Evolutionary conservation across 176 grass and related monocot genomes (phyloP).

Genomic region (Eremochloa ophiuroides): DNA sequence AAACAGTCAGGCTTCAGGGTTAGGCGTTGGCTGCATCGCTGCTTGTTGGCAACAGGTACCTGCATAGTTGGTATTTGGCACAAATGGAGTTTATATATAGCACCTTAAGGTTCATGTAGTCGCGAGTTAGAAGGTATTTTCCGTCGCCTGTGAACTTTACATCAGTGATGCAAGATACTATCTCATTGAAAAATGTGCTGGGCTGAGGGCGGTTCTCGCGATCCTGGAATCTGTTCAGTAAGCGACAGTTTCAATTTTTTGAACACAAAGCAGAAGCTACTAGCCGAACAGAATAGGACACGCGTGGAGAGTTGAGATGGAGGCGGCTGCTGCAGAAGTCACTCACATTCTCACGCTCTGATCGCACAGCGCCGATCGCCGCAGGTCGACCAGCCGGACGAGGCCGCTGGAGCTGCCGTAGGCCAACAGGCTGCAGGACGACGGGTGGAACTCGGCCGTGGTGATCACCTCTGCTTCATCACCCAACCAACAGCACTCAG

Average conservation of each 20-base stretch:
- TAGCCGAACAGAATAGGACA: too few species aligned
- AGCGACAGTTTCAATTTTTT: not conserved
- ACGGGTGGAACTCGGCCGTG: constrained; percentile 61
- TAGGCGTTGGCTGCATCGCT: not conserved
- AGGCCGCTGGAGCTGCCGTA: constrained; percentile 63
- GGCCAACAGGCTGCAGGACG: constrained; percentile 47
- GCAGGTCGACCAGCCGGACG: constrained; percentile 62
- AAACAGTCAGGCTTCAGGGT: not conserved
- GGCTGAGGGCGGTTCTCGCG: constrained; percentile 27
- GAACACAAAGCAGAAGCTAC: not conserved
- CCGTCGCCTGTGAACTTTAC: constrained; percentile 60
- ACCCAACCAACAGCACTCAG: not conserved
- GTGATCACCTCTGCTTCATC: constrained; percentile 60
- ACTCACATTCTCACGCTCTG: constrained; percentile 36
- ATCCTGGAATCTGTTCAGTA: constrained; percentile 46
- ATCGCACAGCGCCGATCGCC: constrained; percentile 63
- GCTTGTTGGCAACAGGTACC: not conserved
- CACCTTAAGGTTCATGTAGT: constrained; percentile 91
- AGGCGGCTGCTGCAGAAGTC: not conserved
- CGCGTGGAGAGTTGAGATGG: too few species aligned
- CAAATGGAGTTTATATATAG: not conserved
- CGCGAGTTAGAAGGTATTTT: constrained; percentile 50
- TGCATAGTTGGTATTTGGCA: not conserved
- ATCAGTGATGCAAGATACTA: constrained; percentile 71
- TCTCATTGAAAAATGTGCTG: constrained; percentile 73